Evolutionary conservation across 2,329 filamentous ascomycete species (phyloP).

Genomic region (Trichoderma endophyticum): DNA sequence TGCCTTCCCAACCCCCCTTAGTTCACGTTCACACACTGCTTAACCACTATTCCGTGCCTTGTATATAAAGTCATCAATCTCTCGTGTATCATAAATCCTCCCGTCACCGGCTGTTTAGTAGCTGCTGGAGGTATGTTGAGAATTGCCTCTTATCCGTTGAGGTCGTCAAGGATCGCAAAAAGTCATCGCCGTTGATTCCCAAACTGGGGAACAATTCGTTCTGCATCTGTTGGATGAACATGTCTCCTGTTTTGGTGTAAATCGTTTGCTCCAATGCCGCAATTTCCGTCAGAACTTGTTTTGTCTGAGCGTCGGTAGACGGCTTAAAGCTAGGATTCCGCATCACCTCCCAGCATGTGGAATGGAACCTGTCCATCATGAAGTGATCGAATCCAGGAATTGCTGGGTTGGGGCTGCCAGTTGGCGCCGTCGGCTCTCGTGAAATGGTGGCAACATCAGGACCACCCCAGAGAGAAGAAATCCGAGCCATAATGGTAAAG

Average conservation of each 20-base stretch:
- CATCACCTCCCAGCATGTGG: constrained; percentile 85
- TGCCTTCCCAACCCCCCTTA: neutral
- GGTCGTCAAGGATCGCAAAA: constrained; percentile 57
- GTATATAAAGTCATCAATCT: neutral
- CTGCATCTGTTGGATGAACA: constrained; percentile 70
- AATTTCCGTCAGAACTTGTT: constrained; percentile 84
- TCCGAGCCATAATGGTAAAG: constrained; percentile 76
- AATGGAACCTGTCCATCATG: constrained; percentile 84
- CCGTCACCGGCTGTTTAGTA: constrained; percentile 48
- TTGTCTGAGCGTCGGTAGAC: constrained; percentile 77
- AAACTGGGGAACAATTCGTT: constrained; percentile 61
- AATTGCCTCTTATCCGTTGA: constrained; percentile 60
- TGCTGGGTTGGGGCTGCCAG: constrained; percentile 49
- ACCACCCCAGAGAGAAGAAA: constrained; percentile 88
- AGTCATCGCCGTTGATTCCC: constrained; percentile 60
- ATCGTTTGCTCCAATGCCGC: constrained; percentile 84
- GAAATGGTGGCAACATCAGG: constrained; percentile 66
- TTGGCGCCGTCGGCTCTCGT: constrained; percentile 48
- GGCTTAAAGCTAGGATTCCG: constrained; percentile 75
- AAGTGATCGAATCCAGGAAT: constrained; percentile 91
- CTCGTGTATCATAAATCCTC: neutral
- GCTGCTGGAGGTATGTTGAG: constrained; percentile 59
- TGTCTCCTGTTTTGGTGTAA: constrained; percentile 81
- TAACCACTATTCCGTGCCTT: neutral
- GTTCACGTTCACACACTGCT: neutral